Evolutionary conservation across 2,329 filamentous ascomycete genomes (phyloP).

Genomic region (Xylariaceae sp.): DNA sequence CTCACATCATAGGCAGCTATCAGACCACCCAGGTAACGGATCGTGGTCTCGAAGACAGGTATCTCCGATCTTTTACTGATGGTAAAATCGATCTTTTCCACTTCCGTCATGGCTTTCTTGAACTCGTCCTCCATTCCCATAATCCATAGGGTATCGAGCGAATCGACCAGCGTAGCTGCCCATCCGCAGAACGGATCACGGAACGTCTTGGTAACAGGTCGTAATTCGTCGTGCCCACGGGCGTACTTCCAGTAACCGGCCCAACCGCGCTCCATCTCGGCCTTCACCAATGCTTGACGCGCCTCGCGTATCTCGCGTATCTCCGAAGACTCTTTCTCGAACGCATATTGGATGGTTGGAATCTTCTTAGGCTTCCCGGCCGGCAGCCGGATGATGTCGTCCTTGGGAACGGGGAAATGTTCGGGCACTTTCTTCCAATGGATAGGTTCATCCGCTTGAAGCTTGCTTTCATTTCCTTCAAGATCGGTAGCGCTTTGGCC

Average conservation of each 20-base stretch:
- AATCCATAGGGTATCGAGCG: constrained; percentile 67
- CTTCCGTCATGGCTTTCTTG: constrained; percentile 53
- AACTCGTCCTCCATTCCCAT: constrained; percentile 66
- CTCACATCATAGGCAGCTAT: constrained; percentile 84
- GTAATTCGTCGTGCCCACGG: constrained; percentile 82
- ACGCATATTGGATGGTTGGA: constrained; percentile 70
- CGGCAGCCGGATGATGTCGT: constrained; percentile 70
- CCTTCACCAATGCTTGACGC: constrained; percentile 62
- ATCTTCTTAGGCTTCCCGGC: constrained; percentile 63
- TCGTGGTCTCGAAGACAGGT: constrained; percentile 88
- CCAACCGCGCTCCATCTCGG: constrained; percentile 76
- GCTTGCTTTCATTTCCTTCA: constrained; percentile 20
- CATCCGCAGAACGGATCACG: constrained; percentile 81
- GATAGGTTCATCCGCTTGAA: constrained; percentile 31
- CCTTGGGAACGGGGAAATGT: constrained; percentile 67
- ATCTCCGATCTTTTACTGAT: constrained; percentile 61
- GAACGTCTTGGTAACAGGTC: constrained; percentile 60
- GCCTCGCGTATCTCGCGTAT: constrained; percentile 57
- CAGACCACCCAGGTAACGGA: constrained; percentile 84
- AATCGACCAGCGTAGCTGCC: constrained; percentile 63
- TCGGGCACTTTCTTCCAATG: constrained; percentile 74
- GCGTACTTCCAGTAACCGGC: constrained; percentile 72
- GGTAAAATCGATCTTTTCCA: constrained; percentile 71
- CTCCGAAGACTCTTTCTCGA: constrained; percentile 58
- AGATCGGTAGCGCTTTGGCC: constrained; percentile 24